These are phyloP conservation scores for Chrysosporium keratinophilum DNA, from an alignment of 2,329 filamentous ascomycete species.

Conservation along the genomic window DNA sequence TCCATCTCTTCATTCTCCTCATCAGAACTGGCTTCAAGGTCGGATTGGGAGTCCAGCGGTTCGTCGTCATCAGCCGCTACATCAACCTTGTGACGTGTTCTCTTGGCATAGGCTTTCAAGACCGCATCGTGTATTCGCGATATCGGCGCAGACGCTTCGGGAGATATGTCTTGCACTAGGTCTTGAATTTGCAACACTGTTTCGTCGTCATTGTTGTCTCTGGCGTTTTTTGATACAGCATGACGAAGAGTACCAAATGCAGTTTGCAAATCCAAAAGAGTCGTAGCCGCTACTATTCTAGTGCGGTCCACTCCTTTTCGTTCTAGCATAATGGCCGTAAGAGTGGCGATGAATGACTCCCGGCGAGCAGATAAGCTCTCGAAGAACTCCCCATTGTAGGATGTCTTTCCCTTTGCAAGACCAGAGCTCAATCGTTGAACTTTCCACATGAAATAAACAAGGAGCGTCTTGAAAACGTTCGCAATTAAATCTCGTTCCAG, in stretches of 20 bases:
- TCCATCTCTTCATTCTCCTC: slow-evolving; percentile 27
- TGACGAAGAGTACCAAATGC: slow-evolving; percentile 64
- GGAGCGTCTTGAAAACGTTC: slow-evolving; percentile 62
- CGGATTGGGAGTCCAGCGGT: slow-evolving; percentile 54
- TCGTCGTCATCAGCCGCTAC: slow-evolving; percentile 46
- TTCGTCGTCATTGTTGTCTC: slow-evolving; percentile 36
- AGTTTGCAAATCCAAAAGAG: slow-evolving; percentile 70
- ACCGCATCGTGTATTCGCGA: slow-evolving; percentile 65
- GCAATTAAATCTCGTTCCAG: slow-evolving; percentile 69
- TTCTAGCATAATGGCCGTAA: slow-evolving; percentile 42
- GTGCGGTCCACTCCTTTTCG: slow-evolving; percentile 59
- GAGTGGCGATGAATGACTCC: slow-evolving; percentile 41
- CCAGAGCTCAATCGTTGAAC: slow-evolving; percentile 50
- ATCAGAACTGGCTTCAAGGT: slow-evolving; percentile 45
- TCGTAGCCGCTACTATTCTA: slow-evolving; percentile 62
- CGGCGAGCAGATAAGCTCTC: slow-evolving; percentile 55
- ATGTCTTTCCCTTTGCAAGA: slow-evolving; percentile 44
- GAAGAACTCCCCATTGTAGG: slow-evolving; percentile 54
- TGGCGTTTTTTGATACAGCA: slow-evolving; percentile 29
- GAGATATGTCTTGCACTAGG: slow-evolving; percentile 59
- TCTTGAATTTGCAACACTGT: slow-evolving; percentile 47
- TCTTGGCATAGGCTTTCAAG: slow-evolving; percentile 69
- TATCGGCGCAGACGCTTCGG: slow-evolving; percentile 54
- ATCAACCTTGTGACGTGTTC: slow-evolving; percentile 39
- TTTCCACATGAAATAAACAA: slow-evolving; percentile 97